A percentile compares a stretch with the other conserved stretches of the same genome.
These are phyloP conservation scores for Pseudozyma pruni DNA, from an alignment of 1,284 basidiomycete species.

Conservation along the genomic window DNA sequence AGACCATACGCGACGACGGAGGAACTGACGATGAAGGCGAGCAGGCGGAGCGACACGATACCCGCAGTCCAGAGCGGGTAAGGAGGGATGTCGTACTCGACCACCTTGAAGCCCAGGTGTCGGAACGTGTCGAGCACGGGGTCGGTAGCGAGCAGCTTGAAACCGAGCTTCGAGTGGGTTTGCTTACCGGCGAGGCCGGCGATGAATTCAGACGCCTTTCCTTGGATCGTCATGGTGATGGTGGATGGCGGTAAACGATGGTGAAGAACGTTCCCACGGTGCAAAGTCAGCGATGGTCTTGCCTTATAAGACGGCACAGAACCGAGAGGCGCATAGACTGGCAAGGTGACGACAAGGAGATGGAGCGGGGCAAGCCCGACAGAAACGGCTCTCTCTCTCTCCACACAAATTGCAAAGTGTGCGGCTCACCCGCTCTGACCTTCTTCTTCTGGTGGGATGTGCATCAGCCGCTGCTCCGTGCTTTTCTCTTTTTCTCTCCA, in stretches of 20 bases:
- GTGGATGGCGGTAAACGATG: neutral
- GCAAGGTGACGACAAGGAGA: too few relatives aligned
- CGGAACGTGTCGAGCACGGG: conserved; percentile 33
- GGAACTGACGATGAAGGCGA: conserved; percentile 53
- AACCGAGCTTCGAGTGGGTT: conserved; percentile 48
- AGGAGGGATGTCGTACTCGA: conserved; percentile 58
- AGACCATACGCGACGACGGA: conserved; percentile 53
- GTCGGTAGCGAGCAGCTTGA: conserved; percentile 46
- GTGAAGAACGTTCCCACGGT: neutral
- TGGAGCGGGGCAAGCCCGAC: too few relatives aligned
- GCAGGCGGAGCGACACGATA: conserved; percentile 41
- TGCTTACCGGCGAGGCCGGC: conserved; percentile 25
- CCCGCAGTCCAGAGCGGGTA: conserved; percentile 48
- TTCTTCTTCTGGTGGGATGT: too few relatives aligned
- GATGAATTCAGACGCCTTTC: conserved; percentile 29
- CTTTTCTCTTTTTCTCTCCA: too few relatives aligned
- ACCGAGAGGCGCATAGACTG: neutral
- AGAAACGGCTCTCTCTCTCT: too few relatives aligned
- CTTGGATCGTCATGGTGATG: conserved; percentile 26
- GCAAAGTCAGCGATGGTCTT: too few relatives aligned
- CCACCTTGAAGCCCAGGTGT: conserved; percentile 38
- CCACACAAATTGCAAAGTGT: too few relatives aligned
- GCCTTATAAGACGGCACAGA: too few relatives aligned
- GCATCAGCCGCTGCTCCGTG: too few relatives aligned
- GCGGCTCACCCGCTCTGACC: too few relatives aligned